Conservation (phyloP, 306 rosid species). For the Luffa aegyptiaca region DNA sequence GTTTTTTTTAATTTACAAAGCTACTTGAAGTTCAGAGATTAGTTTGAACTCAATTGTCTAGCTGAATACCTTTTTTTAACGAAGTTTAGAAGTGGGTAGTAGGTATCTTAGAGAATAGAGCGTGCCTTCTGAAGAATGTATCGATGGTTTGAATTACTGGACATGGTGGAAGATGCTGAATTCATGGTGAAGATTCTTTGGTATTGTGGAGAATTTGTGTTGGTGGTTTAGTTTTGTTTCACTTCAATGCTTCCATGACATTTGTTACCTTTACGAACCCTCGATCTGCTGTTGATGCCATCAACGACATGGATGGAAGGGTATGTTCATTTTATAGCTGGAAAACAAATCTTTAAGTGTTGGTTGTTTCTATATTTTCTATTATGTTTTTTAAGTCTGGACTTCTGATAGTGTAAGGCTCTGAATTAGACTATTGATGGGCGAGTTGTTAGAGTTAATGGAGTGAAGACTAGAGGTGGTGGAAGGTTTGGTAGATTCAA, state of each 20-base stretch:
- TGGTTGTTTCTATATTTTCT: neutral
- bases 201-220: neutral
- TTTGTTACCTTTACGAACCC: conserved; percentile 79
- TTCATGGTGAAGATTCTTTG: neutral
- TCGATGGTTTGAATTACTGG: neutral
- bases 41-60: neutral
- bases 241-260: neutral
- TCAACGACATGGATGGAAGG: conserved; percentile 85
- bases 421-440: conserved; percentile 67
- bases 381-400: conserved; percentile 7
- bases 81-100: neutral
- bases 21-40: neutral
- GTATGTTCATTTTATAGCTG: conserved; percentile 26
- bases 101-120: neutral
- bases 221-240: neutral
- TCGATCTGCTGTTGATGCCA: conserved; percentile 83
- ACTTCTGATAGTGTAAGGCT: conserved; percentile 14
- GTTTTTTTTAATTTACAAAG: neutral
- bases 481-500: conserved; percentile 55
- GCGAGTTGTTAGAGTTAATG: conserved; percentile 72
- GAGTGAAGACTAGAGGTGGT: conserved; percentile 59
- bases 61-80: neutral
- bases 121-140: neutral
- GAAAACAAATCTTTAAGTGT: neutral
- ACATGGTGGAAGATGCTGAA: neutral